These are phyloP conservation scores for Termitomyces sp. DNA, from an alignment of 768 basidiomycete species.

Conservation along the genomic window DNA sequence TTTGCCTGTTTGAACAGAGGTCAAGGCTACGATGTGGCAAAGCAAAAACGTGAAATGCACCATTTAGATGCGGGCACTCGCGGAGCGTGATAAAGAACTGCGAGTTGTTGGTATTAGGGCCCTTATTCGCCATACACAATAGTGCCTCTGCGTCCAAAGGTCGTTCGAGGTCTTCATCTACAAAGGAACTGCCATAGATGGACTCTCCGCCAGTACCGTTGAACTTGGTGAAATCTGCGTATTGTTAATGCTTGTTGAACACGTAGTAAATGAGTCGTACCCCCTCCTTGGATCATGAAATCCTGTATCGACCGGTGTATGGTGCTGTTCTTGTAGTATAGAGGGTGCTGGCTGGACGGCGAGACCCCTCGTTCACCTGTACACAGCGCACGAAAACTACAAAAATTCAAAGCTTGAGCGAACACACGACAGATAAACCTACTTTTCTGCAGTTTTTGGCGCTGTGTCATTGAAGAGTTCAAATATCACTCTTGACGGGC, in stretches of 20 bases:
- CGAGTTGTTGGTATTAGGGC: constrained; percentile 80
- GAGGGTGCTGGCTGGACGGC: constrained; percentile 53
- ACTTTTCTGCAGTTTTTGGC: constrained; percentile 85
- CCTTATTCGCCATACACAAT: constrained; percentile 89
- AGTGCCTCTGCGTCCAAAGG: constrained; percentile 70
- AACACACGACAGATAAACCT: constrained; percentile 1
- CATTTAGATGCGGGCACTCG: constrained; percentile 73
- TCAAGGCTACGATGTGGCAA: background rate
- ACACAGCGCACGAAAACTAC: constrained; percentile 81
- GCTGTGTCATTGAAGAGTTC: constrained; percentile 73
- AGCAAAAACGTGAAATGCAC: constrained; percentile 30
- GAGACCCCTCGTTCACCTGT: constrained; percentile 85
- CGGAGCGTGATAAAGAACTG: constrained; percentile 86
- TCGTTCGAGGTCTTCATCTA: constrained; percentile 71
- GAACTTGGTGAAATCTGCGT: constrained; percentile 69
- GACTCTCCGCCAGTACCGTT: constrained; percentile 83
- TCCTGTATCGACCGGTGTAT: constrained; percentile 77
- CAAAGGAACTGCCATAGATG: constrained; percentile 74
- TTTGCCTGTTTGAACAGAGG: constrained; percentile 40
- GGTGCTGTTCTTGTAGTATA: constrained; percentile 80
- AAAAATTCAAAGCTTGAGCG: constrained; percentile 2
- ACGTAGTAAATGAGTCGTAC: constrained; percentile 33
- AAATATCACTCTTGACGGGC: constrained; percentile 54
- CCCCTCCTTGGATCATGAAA: constrained; percentile 84
- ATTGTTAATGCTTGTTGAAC: background rate